Base-by-base conservation (phyloP, 73 alveolate genomes). In the Loxodes magnus region DNA sequence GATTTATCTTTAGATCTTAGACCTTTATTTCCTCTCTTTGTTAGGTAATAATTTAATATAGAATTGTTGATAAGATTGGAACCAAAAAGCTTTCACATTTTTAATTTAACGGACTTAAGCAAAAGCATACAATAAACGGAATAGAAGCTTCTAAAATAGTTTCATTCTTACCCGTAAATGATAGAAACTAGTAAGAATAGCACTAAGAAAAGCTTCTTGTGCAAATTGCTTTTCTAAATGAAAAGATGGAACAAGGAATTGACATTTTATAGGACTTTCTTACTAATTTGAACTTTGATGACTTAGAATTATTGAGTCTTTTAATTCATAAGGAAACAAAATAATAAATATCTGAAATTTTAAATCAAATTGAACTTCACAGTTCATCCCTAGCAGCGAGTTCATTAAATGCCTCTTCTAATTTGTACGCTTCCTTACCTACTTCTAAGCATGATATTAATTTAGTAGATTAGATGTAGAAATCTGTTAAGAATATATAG, bases 261-360 rank as follows among this genome's bases (percentile, higher is more conserved):
- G 71, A 71, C 10, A 60, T 43, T 37, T 15, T 77, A 9, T 12
- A 67, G 9, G 91, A 77, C 31, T 24, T 71, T 14, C 34, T 77
- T 6, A 75, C 80, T 5, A 66, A 80, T 4, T 77, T 81, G 24
- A 56, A 71, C 34, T 77, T 77, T 56, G 70, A 64, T 35, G 78
- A 70, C 27, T 52, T 43, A 3, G 6, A 33, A 3, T 57, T 63
- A 52, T 37, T 77, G 14, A 23, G 73, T n/a, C 75, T 61, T 34
- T 27, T 70, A 12, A 51, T 77, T 54, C 77, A 71, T 39, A 52
- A 35, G 65, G 62, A 53, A 38, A 43, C 69, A 5, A 62, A 53
- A 12, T 48, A 54, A n/a, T n/a, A n/a, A n/a, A n/a, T n/a, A n/a
- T n/a, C n/a, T n/a, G n/a, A n/a, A n/a, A n/a, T n/a, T n/a, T n/a